Evolutionary conservation across 495 filamentous ascomycete genomes (phyloP), one percentile per base, ranked within the genome.

Genomic region (Penicillium diatomitis): DNA sequence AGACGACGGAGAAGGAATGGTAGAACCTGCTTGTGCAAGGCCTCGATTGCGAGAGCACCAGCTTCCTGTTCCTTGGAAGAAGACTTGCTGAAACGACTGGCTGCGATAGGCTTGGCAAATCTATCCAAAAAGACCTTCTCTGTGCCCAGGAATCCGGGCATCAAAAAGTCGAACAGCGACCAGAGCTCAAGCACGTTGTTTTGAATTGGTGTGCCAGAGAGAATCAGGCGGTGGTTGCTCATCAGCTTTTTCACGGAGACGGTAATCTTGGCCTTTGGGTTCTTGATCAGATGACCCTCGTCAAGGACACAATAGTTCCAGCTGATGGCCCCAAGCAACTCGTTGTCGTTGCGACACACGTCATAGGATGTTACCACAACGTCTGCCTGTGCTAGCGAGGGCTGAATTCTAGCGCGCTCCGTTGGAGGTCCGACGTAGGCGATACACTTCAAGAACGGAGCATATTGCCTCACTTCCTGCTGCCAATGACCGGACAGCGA

Each of bases 401-500:
- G 72, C 56, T 81, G 80, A 41, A 90, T 68, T 38, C 78, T 77
- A 34, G 78, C 73, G 47, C 92, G 84, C 61, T 95, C 87, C 6
- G 78, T 70, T 5, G 92, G 88, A 8, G 88, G 84, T 3, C 92
- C 92, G 47, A 96, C 90, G 59, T 96, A 98, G 6, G 90, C 83
- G 32, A 90, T 82, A 45, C 85, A 86, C 35, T 78, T 83, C 27
- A 98, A 77, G 77, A 98, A 98, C 5, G 92, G 92, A 3, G 92
- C 94, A 58, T 92, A 98, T 33, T 87, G 82, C 59, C 85, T 86
- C 60, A 98, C 88, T 64, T 98, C 92, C 58, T 97, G 92, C 65
- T 95, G 88, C 92, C 92, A 98, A 66, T 98, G 92, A 6, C 92
- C 92, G 8, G 92, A 96, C n/a, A 98, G 79, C 0, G 94, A 96